phyloP scores from a whole-genome alignment of 1,284 basidiomycete genomes.

The Ustilago curta region DNA sequence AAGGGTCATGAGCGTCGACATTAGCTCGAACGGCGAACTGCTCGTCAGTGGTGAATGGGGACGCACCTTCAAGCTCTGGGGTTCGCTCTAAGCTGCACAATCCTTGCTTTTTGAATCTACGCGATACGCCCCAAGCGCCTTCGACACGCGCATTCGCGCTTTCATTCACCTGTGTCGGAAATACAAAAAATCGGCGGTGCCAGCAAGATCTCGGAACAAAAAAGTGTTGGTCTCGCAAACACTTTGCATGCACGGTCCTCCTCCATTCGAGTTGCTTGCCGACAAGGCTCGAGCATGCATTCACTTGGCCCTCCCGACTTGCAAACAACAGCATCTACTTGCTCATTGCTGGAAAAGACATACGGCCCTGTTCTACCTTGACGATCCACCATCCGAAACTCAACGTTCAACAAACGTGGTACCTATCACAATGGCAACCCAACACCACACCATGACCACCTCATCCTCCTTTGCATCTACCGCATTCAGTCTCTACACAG shows the following conservation, averaged over 20 bases:
- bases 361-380: background rate
- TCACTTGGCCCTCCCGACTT: background rate
- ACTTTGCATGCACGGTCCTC: conserved; percentile 18
- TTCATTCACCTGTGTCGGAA: background rate
- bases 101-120: background rate
- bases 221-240: conserved; percentile 23
- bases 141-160: conserved; percentile 6
- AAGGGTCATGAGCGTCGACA: conserved; percentile 97
- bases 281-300: conserved; percentile 7
- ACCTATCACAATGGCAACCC: background rate
- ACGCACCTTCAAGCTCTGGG: conserved; percentile 62
- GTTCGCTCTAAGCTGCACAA: conserved; percentile 27
- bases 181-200: conserved; percentile 8
- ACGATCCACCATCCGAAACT: background rate
- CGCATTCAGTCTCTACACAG: conserved; percentile 29
- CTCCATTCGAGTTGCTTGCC: background rate
- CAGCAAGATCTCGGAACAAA: conserved; percentile 11
- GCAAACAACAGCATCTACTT: too few relatives aligned
- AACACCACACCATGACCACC: conserved; percentile 5
- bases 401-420: background rate
- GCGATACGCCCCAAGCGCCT: conserved; percentile 6
- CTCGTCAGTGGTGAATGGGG: conserved; percentile 60
- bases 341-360: too few relatives aligned
- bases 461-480: conserved; percentile 21
- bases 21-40: conserved; percentile 70